These are phyloP conservation scores for Talaromyces sp. DNA, from an alignment of 2,329 filamentous ascomycete species.

Conservation along the genomic window DNA sequence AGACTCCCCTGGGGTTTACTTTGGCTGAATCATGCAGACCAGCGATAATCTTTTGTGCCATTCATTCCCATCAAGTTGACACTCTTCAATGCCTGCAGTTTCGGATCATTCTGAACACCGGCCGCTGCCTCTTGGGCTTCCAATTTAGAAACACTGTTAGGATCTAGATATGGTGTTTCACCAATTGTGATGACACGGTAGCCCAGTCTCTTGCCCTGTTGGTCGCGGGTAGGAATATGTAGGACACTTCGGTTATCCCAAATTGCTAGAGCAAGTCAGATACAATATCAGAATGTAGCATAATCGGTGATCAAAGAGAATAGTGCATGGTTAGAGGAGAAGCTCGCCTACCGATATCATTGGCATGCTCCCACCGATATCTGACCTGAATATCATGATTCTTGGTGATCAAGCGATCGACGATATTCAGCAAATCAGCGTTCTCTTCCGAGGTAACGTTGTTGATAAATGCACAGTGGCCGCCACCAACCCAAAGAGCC, in stretches of 20 bases:
- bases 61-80: neutral
- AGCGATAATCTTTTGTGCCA: neutral
- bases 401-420: neutral
- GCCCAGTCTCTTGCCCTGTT: neutral
- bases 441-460: neutral
- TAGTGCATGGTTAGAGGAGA: neutral
- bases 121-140: neutral
- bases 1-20: neutral
- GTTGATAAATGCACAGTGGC: neutral
- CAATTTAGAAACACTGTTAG: neutral
- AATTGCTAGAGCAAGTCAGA: neutral
- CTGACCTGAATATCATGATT: neutral
- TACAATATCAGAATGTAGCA: neutral
- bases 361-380: neutral
- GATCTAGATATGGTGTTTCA: neutral
- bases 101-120: neutral
- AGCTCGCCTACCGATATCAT: neutral
- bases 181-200: neutral
- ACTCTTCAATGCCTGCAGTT: neutral
- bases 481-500: neutral
- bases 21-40: neutral
- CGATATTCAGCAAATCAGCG: neutral
- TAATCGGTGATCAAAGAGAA: neutral
- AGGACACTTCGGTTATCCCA: neutral
- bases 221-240: neutral